Percentiles rank a stretch among this genome's conserved stretches.
Conservation (phyloP, 2,329 filamentous ascomycete genomes). For the Ophiostoma quercus region DNA sequence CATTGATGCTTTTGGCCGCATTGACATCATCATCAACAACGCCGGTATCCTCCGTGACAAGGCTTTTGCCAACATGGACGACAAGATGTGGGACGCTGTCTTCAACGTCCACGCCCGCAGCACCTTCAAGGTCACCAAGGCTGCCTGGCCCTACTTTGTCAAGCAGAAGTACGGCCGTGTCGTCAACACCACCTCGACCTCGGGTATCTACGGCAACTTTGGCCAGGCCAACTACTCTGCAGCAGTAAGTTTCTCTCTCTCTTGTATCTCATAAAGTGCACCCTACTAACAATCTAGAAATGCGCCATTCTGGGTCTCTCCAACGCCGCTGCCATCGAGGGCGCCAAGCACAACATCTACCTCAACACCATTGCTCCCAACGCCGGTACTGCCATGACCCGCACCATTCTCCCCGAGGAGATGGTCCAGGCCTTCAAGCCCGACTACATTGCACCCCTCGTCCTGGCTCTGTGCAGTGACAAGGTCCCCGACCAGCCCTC, state of each 20-base stretch:
- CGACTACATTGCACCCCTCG: slow-evolving; percentile 91
- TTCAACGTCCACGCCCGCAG: slow-evolving; percentile 88
- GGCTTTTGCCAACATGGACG: slow-evolving; percentile 96
- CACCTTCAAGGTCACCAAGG: slow-evolving; percentile 95
- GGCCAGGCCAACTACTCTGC: slow-evolving; percentile 97
- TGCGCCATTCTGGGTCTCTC: slow-evolving; percentile 92
- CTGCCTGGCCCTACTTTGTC: slow-evolving; percentile 93
- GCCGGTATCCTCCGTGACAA: slow-evolving; percentile 97
- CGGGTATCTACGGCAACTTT: slow-evolving; percentile 98
- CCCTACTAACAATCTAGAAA: slow-evolving; percentile 45
- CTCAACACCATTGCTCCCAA: slow-evolving; percentile 98
- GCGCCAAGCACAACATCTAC: slow-evolving; percentile 94
- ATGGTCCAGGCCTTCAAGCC: slow-evolving; percentile 99
- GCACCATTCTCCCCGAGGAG: slow-evolving; percentile 90
- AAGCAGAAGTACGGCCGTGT: slow-evolving; percentile 99
- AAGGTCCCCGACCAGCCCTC: slow-evolving; percentile 78
- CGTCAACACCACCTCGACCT: slow-evolving; percentile 94
- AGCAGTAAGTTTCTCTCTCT: slow-evolving; percentile 47
- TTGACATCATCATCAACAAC: slow-evolving; percentile 97
- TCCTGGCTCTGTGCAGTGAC: slow-evolving; percentile 79
- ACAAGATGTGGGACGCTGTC: slow-evolving; percentile 86
- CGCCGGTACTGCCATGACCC: slow-evolving; percentile 91
- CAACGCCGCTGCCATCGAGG: slow-evolving; percentile 85
- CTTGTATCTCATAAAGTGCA: too few relatives aligned
- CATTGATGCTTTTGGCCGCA: slow-evolving; percentile 86